Conservation (phyloP, 257 asterid genomes). For the Scutellaria barbata region DNA sequence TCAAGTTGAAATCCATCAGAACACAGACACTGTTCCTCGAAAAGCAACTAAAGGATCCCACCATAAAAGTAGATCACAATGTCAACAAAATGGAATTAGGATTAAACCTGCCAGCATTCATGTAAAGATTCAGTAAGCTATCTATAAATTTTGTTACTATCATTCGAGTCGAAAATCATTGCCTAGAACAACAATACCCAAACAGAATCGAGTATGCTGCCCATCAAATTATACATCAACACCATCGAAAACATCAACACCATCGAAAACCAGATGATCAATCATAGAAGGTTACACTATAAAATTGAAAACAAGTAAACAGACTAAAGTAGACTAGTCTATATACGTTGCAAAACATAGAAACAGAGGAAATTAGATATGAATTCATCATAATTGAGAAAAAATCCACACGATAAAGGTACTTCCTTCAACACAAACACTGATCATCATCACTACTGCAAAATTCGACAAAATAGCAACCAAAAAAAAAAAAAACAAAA, state of each 20-base stretch:
- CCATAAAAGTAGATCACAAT: constrained; percentile 21
- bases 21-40: neutral
- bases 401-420: neutral
- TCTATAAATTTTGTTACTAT: neutral
- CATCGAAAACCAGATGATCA: neutral
- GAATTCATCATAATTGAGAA: neutral
- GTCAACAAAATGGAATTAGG: constrained; percentile 8
- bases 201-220: no score
- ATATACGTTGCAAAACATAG: neutral
- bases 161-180: neutral
- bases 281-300: neutral
- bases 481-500: neutral
- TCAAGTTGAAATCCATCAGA: constrained; percentile 48
- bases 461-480: neutral
- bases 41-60: constrained; percentile 29
- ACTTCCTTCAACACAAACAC: neutral
- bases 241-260: neutral
- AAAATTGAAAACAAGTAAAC: neutral
- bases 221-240: no score
- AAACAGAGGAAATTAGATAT: neutral
- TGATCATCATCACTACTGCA: neutral
- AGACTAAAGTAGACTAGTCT: neutral
- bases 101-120: constrained; percentile 37
- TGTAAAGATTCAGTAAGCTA: constrained; percentile 9
- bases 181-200: neutral